Base-by-base conservation (phyloP, 257 asterid genomes). In the Paulownia fortunei region DNA sequence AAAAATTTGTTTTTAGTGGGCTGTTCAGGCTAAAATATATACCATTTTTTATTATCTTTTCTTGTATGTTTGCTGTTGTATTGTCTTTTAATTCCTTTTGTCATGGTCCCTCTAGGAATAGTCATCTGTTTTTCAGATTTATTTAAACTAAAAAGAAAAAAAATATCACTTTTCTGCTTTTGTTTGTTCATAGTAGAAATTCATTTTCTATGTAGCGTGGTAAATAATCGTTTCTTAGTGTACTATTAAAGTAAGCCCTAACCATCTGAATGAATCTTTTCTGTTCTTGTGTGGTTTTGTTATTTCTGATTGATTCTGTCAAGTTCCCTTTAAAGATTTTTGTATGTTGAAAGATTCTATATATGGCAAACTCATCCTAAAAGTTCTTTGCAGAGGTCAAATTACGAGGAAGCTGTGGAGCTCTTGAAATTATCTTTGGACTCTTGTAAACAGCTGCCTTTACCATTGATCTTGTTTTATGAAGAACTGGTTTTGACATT, bases 331-430 rank as follows among this genome's bases (percentile, higher is more conserved):
- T 52, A 58, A 39, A 75, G 30, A 46, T 23, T 6, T 58, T 15
- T 67, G 34, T 51, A 27, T 58, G 24, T 34, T 23, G 16, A 37
- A 63, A 34, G 36, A 67, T 60, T 63, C 36, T 81, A 62, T 54
- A 66, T 82, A 62, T 68, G 72, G 54, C 65, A 39, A 63, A 46
- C 76, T 81, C 59, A 79, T 82, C 64, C 59, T 74, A 34, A 23
- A 39, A 46, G 30, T 82, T 84, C 36, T 52, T 70, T 83, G 72
- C 81, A 92, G 97, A 87, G 87, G 79, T 77, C 96, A 79, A 91
- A 89, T 80, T 69, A 81, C 21, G 94, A 89, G 74, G 98, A 91
- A 84, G 98, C 98, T 83, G 81, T 93, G 88, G 98, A 89, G 86
- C 92, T 93, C 77, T 82, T 93, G 85, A 87, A 84, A 83, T 74